These are phyloP conservation scores for Xylaria venustula DNA, from an alignment of 495 filamentous ascomycete genomes.

Conservation along the genomic window DNA sequence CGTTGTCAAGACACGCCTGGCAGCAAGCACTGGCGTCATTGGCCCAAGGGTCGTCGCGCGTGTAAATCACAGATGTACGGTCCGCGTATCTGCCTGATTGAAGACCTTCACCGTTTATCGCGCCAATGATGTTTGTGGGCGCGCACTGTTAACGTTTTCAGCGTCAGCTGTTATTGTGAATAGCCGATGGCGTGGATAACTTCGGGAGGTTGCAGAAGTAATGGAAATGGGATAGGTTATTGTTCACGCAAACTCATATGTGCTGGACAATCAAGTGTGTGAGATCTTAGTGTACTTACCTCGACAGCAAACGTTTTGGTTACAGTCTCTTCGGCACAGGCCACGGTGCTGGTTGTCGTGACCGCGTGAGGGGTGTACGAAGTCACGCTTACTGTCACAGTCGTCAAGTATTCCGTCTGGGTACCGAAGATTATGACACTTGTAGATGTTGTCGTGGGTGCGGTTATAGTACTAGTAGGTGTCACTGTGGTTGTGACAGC, in stretches of 20 bases:
- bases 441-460: slow-evolving; percentile 12
- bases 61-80: slow-evolving; percentile 21
- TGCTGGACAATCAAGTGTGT: no score
- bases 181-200: no score
- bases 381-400: no score
- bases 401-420: no score
- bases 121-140: slow-evolving; percentile 23
- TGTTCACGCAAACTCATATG: no score
- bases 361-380: no score
- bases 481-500: slow-evolving; percentile 19
- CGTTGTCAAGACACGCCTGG: slow-evolving; percentile 43
- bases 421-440: no score
- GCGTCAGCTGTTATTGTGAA: no score
- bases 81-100: slow-evolving; percentile 18
- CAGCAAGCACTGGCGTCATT: slow-evolving; percentile 22
- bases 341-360: slow-evolving; percentile 7
- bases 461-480: slow-evolving; percentile 11
- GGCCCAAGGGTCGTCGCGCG: slow-evolving; percentile 11
- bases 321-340: slow-evolving; percentile 12
- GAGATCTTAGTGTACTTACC: no score
- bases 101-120: slow-evolving; percentile 20
- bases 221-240: no score
- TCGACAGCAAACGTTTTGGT: slow-evolving; percentile 23
- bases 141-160: no score
- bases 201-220: no score